Evolutionary conservation across 139 green algal genomes (phyloP), one percentile per base, ranked within the genome.

Genomic region (Diplosphaera chodatii): DNA sequence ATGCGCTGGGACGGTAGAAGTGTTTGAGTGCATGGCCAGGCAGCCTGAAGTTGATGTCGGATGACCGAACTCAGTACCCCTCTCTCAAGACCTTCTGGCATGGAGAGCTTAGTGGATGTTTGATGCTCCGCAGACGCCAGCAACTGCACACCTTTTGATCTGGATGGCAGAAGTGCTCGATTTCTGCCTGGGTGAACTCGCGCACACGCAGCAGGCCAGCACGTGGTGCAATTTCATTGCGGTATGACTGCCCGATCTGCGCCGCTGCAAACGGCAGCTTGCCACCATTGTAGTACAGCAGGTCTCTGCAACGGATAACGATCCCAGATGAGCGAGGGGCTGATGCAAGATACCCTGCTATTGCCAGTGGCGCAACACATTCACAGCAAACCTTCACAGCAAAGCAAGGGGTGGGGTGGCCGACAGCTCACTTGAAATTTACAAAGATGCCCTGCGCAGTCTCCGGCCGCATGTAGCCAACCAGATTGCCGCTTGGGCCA

Each of bases 181-280:
- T 98, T 82, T 99, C 95, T 37, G 94, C 95, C 81, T 96, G 91
- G 16, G 95, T 99, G 85, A 99, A 99, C 87, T 99, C 95, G 20
- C 95, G 77, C 66, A 99, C 95, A 29, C 95, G 88, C 77, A 99
- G 89, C 71, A 99, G 81, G 20, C 95, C 95, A 15, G 89, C 85
- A 16, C 91, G 84, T 0, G 95, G 95, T 21, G 82, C 84, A 82
- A 97, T 97, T 80, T 99, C 95, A 74, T 99, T 99, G 20, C 95
- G 83, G 88, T 96, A 99, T 18, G 78, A 87, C 72, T 97, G 92
- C 55, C 95, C 95, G 63, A 99, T 97, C 85, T 98, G 93, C 16
- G 95, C 95, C 0, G 89, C 94, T 20, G 95, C 95, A 86, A 99
- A 99, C 29, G 95, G 95, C 70, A 99, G 87, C 87, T 97, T 97